Conservation (phyloP, 176 grass and related monocot species). For the Carex pumila region DNA sequence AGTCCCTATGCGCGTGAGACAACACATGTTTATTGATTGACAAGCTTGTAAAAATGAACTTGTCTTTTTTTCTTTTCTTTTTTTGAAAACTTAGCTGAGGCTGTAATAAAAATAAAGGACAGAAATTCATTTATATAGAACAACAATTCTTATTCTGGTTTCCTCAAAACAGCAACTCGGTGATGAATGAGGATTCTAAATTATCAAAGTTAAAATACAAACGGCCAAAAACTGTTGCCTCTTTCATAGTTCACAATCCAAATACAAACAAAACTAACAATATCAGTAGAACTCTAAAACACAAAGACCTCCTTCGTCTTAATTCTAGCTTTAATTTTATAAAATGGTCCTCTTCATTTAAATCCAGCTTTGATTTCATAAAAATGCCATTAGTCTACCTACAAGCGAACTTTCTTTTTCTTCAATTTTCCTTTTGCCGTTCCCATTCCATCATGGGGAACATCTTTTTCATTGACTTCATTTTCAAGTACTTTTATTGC, state of each 20-base stretch:
- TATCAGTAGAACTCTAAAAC: neutral
- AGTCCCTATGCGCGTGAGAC: neutral
- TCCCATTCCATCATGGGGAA: neutral
- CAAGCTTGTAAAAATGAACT: neutral
- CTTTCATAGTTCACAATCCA: neutral
- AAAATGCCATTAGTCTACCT: neutral
- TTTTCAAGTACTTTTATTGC: conserved; percentile 4
- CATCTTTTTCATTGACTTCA: neutral
- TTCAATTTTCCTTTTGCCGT: neutral
- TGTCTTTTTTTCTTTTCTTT: too few relatives aligned
- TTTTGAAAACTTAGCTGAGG: too few relatives aligned
- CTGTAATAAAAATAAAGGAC: neutral
- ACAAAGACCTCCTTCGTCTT: neutral
- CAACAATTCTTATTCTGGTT: neutral
- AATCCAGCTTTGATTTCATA: neutral
- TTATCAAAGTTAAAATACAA: neutral
- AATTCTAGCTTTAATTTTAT: neutral
- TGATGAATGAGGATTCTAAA: neutral
- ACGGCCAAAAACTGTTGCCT: neutral
- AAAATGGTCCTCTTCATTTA: neutral
- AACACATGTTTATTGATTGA: neutral
- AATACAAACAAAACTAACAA: neutral
- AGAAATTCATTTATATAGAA: neutral
- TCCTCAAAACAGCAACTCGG: neutral
- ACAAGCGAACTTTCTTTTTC: neutral